phyloP scores from a whole-genome alignment of 2,329 filamentous ascomycete genomes.

The Cordyceps pruinosa region DNA sequence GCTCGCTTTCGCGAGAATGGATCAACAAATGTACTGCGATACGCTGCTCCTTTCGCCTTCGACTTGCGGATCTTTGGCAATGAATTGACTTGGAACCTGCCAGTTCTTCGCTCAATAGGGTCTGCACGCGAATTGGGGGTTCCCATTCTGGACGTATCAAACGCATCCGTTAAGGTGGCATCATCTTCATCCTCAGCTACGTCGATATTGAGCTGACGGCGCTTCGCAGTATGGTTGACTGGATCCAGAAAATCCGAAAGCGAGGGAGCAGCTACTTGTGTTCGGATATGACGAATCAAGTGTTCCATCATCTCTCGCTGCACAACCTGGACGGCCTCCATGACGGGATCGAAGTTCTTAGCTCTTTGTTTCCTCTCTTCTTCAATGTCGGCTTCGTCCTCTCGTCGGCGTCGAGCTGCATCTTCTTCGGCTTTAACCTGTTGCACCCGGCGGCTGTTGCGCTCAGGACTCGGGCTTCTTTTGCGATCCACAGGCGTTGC shows the following conservation, averaged over 20 bases:
- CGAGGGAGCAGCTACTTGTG: slow-evolving; percentile 73
- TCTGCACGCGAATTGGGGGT: slow-evolving; percentile 60
- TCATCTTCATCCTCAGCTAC: slow-evolving; percentile 57
- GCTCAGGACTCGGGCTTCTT: slow-evolving; percentile 31
- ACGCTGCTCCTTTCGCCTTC: slow-evolving; percentile 46
- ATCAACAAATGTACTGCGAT: slow-evolving; percentile 59
- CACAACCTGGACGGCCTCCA: slow-evolving; percentile 72
- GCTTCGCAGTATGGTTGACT: slow-evolving; percentile 68
- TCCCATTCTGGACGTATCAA: slow-evolving; percentile 55
- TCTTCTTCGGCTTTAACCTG: slow-evolving; percentile 53
- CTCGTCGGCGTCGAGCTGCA: slow-evolving; percentile 55
- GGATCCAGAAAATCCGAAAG: slow-evolving; percentile 80
- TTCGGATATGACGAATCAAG: slow-evolving; percentile 80
- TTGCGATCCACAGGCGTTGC: slow-evolving; percentile 21
- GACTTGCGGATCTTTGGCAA: slow-evolving; percentile 70
- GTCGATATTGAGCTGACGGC: slow-evolving; percentile 70
- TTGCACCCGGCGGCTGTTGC: slow-evolving; percentile 15
- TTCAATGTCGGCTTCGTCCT: slow-evolving; percentile 77
- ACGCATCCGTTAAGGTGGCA: slow-evolving; percentile 48
- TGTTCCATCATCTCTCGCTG: slow-evolving; percentile 78
- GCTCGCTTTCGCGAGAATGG: slow-evolving; percentile 59
- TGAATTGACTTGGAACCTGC: slow-evolving; percentile 49
- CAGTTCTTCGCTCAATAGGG: slow-evolving; percentile 53
- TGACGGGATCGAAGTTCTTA: slow-evolving; percentile 82
- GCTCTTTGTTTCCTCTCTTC: slow-evolving; percentile 85